Evolutionary conservation across 257 asterid species (phyloP), one percentile per base, ranked within the genome.

Genomic region (Avicennia marina): DNA sequence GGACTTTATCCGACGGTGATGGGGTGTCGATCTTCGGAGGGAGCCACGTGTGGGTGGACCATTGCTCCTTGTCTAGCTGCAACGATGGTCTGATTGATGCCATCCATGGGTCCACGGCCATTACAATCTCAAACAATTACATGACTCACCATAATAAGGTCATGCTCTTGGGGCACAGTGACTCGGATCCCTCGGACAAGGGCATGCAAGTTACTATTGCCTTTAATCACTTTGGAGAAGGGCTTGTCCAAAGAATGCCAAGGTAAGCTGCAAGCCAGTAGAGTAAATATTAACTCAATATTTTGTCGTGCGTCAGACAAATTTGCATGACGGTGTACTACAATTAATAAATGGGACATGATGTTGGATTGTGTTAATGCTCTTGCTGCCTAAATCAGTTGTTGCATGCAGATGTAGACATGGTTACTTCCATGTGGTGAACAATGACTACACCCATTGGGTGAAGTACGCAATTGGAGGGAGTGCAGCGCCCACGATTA

Each of bases 341-440:
- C 12, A 2, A 36, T 36, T 36, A 36, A 36, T 4, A 36, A 2
- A 12, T 36, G 41, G 41, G 41, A 36, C 41, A 36, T 36, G 41
- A 7, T 36, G 12, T 5, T 11, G 2, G 9, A 36, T 36, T 4
- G 2, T 4, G 10, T 36, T 36, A 36, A 34, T 34, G 10, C 6
- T 11, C 9, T 36, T 2, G 10, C 13, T 36, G 10, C 3, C 33
- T 29, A 29, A 29, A 2, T 29, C 5, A 29, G 33, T 11, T 36
- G 6, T 2, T 36, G 2, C 10, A 5, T 36, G 41, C 36, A 49
- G 56, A 25, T 49, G 56, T 25, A 49, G 56, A 13, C 56, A 49
- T 49, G 56, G 56, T 6, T 49, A 49, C 34, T 49, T 49, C 16
- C 53, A 46, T 46, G 53, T 46, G 27, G 53, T 46, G 53, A 46